phyloP scores from a whole-genome alignment of 2,329 filamentous ascomycete genomes.

The Coniochaeta hoffmannii region DNA sequence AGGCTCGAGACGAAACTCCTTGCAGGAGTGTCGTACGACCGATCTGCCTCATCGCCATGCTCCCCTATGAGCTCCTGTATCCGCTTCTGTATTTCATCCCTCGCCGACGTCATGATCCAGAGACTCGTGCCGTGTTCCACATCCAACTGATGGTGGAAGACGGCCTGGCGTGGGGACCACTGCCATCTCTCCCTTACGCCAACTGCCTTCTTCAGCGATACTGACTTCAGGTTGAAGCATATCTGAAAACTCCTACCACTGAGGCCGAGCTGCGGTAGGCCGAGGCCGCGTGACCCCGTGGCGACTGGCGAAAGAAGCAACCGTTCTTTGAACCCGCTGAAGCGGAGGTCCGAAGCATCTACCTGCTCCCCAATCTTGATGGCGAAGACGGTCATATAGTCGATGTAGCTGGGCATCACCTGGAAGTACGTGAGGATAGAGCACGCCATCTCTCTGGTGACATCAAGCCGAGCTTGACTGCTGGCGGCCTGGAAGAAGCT shows the following conservation, averaged over 20 bases:
- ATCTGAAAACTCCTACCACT: slow-evolving; percentile 27
- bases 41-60: slow-evolving; percentile 22
- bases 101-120: slow-evolving; percentile 33
- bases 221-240: not conserved
- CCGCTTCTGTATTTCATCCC: slow-evolving; percentile 17
- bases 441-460: not conserved
- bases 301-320: not conserved
- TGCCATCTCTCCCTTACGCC: slow-evolving; percentile 7
- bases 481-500: not conserved
- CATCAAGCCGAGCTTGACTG: not conserved
- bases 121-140: slow-evolving; percentile 23
- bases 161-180: slow-evolving; percentile 30
- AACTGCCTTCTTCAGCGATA: not conserved
- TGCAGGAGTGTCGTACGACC: slow-evolving; percentile 19
- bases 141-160: slow-evolving; percentile 32
- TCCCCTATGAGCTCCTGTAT: slow-evolving; percentile 23
- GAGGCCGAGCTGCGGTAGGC: slow-evolving; percentile 16
- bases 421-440: slow-evolving; percentile 25
- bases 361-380: slow-evolving; percentile 17
- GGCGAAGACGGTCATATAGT: slow-evolving; percentile 27
- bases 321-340: slow-evolving; percentile 27
- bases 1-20: slow-evolving; percentile 28
- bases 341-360: slow-evolving; percentile 21
- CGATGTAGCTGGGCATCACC: slow-evolving; percentile 30
- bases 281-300: slow-evolving; percentile 11